A percentile compares a stretch with the other conserved stretches of the same genome.
Conservation (phyloP, 306 rosid species). For the Sophora flavescens region DNA sequence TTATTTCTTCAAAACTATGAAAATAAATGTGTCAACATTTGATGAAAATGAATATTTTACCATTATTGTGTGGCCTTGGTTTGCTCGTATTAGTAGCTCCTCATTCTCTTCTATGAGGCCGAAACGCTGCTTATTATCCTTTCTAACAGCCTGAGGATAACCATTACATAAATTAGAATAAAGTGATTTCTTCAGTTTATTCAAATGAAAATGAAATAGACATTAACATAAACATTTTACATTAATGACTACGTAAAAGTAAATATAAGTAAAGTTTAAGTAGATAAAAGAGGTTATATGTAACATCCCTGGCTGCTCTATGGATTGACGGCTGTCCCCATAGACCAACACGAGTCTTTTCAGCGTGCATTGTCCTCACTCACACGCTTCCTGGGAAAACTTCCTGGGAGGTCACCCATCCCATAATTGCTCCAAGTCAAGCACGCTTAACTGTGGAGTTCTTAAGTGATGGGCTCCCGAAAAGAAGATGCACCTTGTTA, state of each 20-base stretch:
- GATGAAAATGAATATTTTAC: constrained; percentile 50
- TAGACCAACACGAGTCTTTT: too few relatives aligned
- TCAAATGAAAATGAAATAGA: constrained; percentile 18
- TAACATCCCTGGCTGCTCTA: too few relatives aligned
- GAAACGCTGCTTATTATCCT: constrained; percentile 91
- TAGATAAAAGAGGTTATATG: constrained; percentile 4
- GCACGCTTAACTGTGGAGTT: too few relatives aligned
- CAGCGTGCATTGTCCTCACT: too few relatives aligned
- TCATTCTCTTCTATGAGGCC: constrained; percentile 85
- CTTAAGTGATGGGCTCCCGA: too few relatives aligned
- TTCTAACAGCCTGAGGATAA: constrained; percentile 74
- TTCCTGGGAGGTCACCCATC: too few relatives aligned
- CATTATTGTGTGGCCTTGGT: constrained; percentile 88
- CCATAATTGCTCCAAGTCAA: too few relatives aligned
- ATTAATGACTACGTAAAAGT: background rate
- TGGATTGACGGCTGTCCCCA: too few relatives aligned
- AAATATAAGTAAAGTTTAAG: constrained; percentile 9
- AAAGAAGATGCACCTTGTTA: too few relatives aligned
- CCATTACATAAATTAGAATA: constrained; percentile 36
- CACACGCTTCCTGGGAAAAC: too few relatives aligned
- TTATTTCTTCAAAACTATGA: constrained; percentile 23
- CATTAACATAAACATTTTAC: background rate
- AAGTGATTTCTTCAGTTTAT: constrained; percentile 29
- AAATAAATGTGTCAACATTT: background rate
- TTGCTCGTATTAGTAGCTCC: constrained; percentile 84